These are phyloP conservation scores for Madurella fahalii DNA, from an alignment of 2,329 filamentous ascomycete genomes.

Conservation along the genomic window DNA sequence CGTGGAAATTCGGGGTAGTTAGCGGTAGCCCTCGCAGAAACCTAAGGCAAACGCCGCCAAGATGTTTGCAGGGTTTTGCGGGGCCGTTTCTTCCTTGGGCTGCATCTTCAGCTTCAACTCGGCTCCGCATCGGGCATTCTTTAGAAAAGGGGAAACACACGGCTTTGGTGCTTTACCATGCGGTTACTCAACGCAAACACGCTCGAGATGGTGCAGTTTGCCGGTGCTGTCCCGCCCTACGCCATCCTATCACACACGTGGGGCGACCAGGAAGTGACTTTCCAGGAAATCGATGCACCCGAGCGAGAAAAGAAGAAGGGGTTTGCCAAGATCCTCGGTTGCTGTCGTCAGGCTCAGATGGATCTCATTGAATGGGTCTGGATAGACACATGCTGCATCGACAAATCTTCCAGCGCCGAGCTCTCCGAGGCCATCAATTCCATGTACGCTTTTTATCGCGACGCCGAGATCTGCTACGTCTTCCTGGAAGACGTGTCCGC, in stretches of 20 bases:
- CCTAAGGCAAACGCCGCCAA: no score
- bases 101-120: no score
- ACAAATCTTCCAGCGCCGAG: constrained; percentile 4
- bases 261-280: background rate
- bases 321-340: background rate
- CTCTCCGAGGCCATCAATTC: constrained; percentile 2
- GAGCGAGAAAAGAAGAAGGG: background rate
- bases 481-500: background rate
- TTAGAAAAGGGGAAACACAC: no score
- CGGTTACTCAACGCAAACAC: background rate
- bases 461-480: constrained; percentile 3
- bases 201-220: background rate
- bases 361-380: constrained; percentile 3
- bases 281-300: background rate
- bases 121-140: no score
- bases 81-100: no score
- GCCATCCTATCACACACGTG: constrained; percentile 6
- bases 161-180: background rate
- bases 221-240: background rate
- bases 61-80: no score
- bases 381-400: constrained; percentile 11
- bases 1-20: no score
- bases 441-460: constrained; percentile 2
- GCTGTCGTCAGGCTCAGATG: background rate
- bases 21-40: no score